These are phyloP conservation scores for Acorus calamus DNA, from an alignment of 106 monocot species.

Conservation along the genomic window DNA sequence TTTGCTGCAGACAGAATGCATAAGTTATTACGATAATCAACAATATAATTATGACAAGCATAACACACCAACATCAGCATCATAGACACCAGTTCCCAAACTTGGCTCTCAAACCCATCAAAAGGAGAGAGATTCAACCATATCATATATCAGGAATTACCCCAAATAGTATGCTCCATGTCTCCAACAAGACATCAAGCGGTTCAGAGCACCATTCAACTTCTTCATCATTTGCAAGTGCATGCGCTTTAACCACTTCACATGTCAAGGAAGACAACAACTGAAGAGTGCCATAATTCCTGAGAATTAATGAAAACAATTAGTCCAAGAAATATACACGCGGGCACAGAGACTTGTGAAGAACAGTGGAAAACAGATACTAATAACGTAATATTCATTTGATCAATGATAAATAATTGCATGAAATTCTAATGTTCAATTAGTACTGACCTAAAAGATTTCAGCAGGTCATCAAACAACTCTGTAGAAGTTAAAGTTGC, in stretches of 20 bases:
- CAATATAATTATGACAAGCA: too few species aligned
- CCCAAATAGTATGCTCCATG: constrained; percentile 82
- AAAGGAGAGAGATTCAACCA: not conserved
- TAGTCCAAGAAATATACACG: too few species aligned
- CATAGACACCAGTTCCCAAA: too few species aligned
- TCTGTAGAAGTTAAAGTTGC: constrained; percentile 45
- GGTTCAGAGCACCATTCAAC: constrained; percentile 60
- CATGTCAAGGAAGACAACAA: constrained; percentile 62
- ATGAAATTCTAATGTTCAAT: too few species aligned
- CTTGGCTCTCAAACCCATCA: too few species aligned
- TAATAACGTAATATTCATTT: too few species aligned
- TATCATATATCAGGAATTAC: constrained; percentile 22
- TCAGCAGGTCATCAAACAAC: constrained; percentile 73
- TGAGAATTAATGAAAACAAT: constrained; percentile 16
- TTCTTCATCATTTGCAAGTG: constrained; percentile 44
- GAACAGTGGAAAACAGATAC: too few species aligned
- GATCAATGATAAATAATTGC: too few species aligned
- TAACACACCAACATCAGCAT: too few species aligned
- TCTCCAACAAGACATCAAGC: constrained; percentile 78
- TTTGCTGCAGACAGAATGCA: constrained; percentile 29
- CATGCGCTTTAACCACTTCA: constrained; percentile 62
- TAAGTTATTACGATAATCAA: too few species aligned
- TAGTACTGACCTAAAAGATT: constrained; percentile 59
- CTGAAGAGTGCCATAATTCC: constrained; percentile 68
- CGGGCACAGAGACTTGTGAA: too few species aligned